These are phyloP conservation scores for Boletus rubescentipes DNA, from an alignment of 768 basidiomycete species.

Conservation along the genomic window DNA sequence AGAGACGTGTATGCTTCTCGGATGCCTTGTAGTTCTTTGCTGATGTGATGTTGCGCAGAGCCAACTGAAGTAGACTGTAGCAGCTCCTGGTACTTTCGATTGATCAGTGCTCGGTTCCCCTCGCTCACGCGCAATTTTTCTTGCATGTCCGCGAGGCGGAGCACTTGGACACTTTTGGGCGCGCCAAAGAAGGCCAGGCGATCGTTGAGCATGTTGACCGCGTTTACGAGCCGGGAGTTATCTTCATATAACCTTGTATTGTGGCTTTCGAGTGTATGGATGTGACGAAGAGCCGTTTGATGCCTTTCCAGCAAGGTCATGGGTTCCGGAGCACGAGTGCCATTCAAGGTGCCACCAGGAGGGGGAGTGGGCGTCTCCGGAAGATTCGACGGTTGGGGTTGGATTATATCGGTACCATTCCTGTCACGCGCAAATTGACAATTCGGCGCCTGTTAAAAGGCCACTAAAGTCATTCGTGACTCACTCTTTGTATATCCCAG, in stretches of 20 bases:
- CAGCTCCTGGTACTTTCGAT: conserved; percentile 27
- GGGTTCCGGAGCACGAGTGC: conserved; percentile 45
- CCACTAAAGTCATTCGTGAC: not conserved
- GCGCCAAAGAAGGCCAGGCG: conserved; percentile 24
- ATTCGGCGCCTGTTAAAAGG: not conserved
- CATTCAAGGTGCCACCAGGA: conserved; percentile 11
- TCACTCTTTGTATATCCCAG: conserved; percentile 9
- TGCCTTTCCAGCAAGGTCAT: conserved; percentile 36
- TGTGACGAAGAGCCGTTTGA: conserved; percentile 27
- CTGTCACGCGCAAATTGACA: conserved; percentile 4
- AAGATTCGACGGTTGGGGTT: not conserved
- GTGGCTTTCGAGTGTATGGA: conserved; percentile 31
- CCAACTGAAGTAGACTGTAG: conserved; percentile 12
- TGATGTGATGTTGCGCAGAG: conserved; percentile 17
- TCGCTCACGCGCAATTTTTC: conserved; percentile 28
- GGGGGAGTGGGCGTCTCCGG: conserved; percentile 4
- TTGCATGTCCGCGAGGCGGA: conserved; percentile 22
- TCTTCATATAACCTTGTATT: conserved; percentile 39
- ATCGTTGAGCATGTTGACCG: conserved; percentile 32
- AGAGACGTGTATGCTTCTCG: conserved; percentile 22
- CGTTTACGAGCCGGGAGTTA: conserved; percentile 33
- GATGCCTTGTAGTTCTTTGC: conserved; percentile 16
- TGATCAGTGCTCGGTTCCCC: conserved; percentile 12
- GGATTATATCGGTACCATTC: not conserved
- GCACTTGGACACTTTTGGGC: conserved; percentile 15